phyloP scores from a whole-genome alignment of 805 yeast genomes.

The Hanseniaspora lindneri region DNA sequence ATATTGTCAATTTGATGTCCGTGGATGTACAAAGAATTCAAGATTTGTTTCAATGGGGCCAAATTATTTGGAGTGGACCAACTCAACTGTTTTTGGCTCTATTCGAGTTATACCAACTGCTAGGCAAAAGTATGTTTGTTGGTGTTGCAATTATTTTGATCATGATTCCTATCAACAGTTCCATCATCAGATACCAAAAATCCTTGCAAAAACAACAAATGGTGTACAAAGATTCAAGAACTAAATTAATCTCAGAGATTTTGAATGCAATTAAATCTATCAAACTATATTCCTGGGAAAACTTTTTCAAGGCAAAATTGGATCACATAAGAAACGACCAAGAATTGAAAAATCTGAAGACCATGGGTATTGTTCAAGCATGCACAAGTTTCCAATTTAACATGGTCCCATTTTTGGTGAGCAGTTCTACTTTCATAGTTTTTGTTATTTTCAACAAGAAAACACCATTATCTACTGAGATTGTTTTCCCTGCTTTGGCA shows the following conservation, averaged over 20 bases:
- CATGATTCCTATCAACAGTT: slow-evolving; percentile 69
- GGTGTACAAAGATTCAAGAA: slow-evolving; percentile 83
- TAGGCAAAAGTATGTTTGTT: slow-evolving; percentile 92
- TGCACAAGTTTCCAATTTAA: slow-evolving; percentile 65
- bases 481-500: slow-evolving; percentile 83
- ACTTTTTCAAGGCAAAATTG: slow-evolving; percentile 63
- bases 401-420: slow-evolving; percentile 78
- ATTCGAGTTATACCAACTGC: slow-evolving; percentile 51
- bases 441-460: slow-evolving; percentile 50
- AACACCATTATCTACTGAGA: slow-evolving; percentile 69
- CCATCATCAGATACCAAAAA: slow-evolving; percentile 56
- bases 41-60: slow-evolving; percentile 66
- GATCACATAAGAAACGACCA: slow-evolving; percentile 76
- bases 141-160: slow-evolving; percentile 71
- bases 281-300: slow-evolving; percentile 93
- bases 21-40: slow-evolving; percentile 85
- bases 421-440: slow-evolving; percentile 77
- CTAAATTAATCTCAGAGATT: slow-evolving; percentile 77
- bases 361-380: slow-evolving; percentile 62
- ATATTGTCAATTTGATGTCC: slow-evolving; percentile 86
- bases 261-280: slow-evolving; percentile 83
- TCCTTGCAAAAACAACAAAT: slow-evolving; percentile 71
- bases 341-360: slow-evolving; percentile 64
- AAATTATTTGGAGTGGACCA: slow-evolving; percentile 86
- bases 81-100: slow-evolving; percentile 73